Conservation (phyloP, 805 yeast genomes). For the Saturnispora besseyi region DNA sequence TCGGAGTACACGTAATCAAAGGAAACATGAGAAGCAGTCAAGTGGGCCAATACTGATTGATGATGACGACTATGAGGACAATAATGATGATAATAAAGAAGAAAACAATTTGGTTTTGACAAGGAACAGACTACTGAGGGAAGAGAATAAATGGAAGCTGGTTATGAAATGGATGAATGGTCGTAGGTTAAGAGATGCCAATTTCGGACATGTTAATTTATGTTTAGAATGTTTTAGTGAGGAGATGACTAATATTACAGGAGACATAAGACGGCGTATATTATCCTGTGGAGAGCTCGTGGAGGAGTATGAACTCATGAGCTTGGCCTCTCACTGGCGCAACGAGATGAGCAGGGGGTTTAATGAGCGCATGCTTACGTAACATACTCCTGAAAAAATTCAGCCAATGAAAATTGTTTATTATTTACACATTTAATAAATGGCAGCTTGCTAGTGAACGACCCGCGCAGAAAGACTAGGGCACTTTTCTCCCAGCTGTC, state of each 20-base stretch:
- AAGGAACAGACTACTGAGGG: neutral
- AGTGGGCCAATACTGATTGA: neutral
- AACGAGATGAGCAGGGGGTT: neutral
- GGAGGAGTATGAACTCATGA: neutral
- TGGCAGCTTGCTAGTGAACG: neutral
- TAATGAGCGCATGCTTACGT: neutral
- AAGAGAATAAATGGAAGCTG: neutral
- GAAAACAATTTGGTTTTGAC: neutral
- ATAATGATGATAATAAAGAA: constrained; percentile 3
- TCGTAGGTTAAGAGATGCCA: constrained; percentile 17
- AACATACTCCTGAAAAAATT: neutral
- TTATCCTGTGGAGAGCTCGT: neutral
- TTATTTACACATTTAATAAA: neutral
- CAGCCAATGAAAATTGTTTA: neutral
- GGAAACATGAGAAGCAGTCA: neutral
- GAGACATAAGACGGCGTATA: neutral
- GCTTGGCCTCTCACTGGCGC: neutral
- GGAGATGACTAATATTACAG: constrained; percentile 6
- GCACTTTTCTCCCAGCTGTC: neutral
- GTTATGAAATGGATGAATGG: constrained; percentile 16
- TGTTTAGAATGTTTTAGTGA: constrained; percentile 20
- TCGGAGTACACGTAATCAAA: neutral
- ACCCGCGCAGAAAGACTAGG: constrained; percentile 1
- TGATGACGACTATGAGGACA: constrained; percentile 4
- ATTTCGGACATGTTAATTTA: constrained; percentile 21